Evolutionary conservation across 2,329 filamentous ascomycete genomes (phyloP).

Genomic region (Fusarium decemcellulare): DNA sequence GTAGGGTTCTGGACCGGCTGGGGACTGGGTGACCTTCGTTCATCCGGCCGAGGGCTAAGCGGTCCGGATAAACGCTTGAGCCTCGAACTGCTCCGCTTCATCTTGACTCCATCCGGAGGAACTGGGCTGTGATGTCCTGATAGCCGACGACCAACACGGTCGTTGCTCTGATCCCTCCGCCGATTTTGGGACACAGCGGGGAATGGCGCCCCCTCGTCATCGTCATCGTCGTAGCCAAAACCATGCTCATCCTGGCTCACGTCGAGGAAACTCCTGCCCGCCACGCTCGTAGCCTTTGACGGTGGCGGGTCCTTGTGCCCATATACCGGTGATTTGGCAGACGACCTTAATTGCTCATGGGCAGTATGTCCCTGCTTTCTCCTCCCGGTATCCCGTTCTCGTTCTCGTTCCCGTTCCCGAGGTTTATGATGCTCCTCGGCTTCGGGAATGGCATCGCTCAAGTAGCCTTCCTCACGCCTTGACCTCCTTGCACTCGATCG

Average conservation of each 20-base stretch:
- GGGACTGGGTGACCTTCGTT: slow-evolving; percentile 46
- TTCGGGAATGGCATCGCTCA: slow-evolving; percentile 61
- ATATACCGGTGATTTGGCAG: slow-evolving; percentile 36
- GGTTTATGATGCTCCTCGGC: slow-evolving; percentile 51
- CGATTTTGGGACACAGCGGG: slow-evolving; percentile 76
- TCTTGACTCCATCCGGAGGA: slow-evolving; percentile 57
- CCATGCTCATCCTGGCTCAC: slow-evolving; percentile 51
- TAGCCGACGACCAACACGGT: slow-evolving; percentile 60
- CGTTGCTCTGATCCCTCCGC: slow-evolving; percentile 63
- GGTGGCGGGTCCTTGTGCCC: slow-evolving; percentile 42
- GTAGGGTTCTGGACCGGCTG: slow-evolving; percentile 48
- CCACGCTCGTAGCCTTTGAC: slow-evolving; percentile 35
- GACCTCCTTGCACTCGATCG: slow-evolving; percentile 66
- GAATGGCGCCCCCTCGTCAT: slow-evolving; percentile 78
- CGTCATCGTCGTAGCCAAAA: slow-evolving; percentile 46
- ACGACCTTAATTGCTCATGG: slow-evolving; percentile 29
- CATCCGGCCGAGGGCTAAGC: slow-evolving; percentile 58
- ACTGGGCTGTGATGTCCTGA: slow-evolving; percentile 67
- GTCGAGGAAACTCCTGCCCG: slow-evolving; percentile 41
- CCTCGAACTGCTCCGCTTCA: slow-evolving; percentile 70
- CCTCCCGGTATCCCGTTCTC: slow-evolving; percentile 37
- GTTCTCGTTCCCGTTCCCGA: slow-evolving; percentile 4
- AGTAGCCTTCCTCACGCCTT: slow-evolving; percentile 60
- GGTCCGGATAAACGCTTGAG: slow-evolving; percentile 71
- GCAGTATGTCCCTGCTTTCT: slow-evolving; percentile 33